phyloP scores from a whole-genome alignment of 805 yeast species.

The Saturnispora sanitii region DNA sequence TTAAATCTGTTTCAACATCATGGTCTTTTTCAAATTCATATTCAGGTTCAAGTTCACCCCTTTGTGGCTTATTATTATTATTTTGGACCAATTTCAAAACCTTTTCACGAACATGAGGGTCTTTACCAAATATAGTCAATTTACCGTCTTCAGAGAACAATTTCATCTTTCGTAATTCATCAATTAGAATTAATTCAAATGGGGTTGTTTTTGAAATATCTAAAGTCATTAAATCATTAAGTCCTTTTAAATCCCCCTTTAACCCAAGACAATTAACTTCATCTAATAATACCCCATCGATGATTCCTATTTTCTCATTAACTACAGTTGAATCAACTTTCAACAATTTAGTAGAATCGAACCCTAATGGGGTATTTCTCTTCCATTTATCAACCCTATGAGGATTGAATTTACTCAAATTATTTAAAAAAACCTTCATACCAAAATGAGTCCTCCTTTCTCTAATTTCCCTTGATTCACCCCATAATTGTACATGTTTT shows the following conservation, averaged over 20 bases:
- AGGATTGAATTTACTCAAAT: background rate
- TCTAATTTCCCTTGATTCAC: slow-evolving; percentile 3
- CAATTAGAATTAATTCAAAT: slow-evolving; percentile 8
- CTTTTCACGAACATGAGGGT: background rate
- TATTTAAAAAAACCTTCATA: background rate
- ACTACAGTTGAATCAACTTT: background rate
- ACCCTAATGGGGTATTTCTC: background rate
- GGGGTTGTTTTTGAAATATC: slow-evolving; percentile 9
- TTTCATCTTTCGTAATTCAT: slow-evolving; percentile 2
- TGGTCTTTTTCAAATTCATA: background rate
- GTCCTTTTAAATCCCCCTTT: background rate
- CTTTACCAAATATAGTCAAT: background rate
- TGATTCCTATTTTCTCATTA: too few relatives aligned
- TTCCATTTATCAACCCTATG: too few relatives aligned
- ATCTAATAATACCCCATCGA: background rate
- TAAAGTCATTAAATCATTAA: slow-evolving; percentile 4
- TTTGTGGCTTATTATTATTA: too few relatives aligned
- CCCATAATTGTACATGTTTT: slow-evolving; percentile 6
- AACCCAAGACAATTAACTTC: background rate
- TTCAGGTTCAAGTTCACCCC: background rate
- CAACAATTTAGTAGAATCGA: background rate
- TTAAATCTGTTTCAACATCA: background rate
- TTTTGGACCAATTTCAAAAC: background rate
- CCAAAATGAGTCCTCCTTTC: slow-evolving; percentile 3
- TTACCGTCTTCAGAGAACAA: slow-evolving; percentile 1